These are phyloP conservation scores for Dioscorea dumetorum DNA, from an alignment of 106 monocot species.

Conservation along the genomic window DNA sequence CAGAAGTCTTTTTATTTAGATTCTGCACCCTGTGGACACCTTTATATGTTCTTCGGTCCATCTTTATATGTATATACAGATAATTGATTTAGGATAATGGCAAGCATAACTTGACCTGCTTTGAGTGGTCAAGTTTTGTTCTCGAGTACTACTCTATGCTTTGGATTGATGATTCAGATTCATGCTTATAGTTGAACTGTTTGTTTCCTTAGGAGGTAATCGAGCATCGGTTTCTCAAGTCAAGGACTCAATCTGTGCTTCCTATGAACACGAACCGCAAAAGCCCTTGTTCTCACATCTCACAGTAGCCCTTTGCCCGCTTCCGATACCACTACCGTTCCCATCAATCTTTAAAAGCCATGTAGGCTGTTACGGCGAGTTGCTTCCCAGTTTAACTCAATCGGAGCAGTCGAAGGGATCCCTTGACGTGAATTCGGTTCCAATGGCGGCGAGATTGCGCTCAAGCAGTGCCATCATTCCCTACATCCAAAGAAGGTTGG, in stretches of 20 bases:
- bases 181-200: background rate
- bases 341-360: slow-evolving; percentile 63
- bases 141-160: no score
- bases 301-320: slow-evolving; percentile 55
- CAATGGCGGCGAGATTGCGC: slow-evolving; percentile 67
- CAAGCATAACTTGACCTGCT: no score
- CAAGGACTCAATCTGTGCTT: slow-evolving; percentile 24
- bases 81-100: no score
- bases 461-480: slow-evolving; percentile 77
- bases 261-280: slow-evolving; percentile 16
- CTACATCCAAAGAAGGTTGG: slow-evolving; percentile 48
- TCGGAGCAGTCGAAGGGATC: slow-evolving; percentile 35
- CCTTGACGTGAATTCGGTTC: slow-evolving; percentile 67
- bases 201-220: slow-evolving; percentile 14
- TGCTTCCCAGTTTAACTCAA: slow-evolving; percentile 5
- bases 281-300: slow-evolving; percentile 49
- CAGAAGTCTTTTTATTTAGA: no score
- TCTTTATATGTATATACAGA: no score
- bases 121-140: no score
- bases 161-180: no score
- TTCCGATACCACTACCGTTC: slow-evolving; percentile 85
- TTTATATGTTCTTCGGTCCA: no score
- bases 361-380: slow-evolving; percentile 56
- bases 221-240: slow-evolving; percentile 58
- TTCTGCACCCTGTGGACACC: no score